A percentile compares a stretch with the other conserved stretches of the same genome.
These are phyloP conservation scores for Epichloe glyceriae DNA, from an alignment of 2,329 filamentous ascomycete species.

Conservation along the genomic window DNA sequence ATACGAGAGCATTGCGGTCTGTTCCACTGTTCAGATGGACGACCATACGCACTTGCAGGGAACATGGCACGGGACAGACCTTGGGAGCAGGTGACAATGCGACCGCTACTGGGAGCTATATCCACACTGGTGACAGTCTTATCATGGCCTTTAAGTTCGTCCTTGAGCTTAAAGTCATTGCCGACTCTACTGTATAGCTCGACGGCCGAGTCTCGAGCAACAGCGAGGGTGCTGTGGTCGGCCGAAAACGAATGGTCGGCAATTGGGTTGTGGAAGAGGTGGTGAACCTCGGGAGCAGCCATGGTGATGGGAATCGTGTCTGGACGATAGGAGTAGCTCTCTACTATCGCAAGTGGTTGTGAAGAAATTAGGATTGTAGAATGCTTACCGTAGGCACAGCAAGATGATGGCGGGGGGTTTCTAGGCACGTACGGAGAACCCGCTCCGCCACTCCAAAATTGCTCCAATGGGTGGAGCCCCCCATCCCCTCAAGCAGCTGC, in stretches of 20 bases:
- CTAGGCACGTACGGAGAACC: background rate
- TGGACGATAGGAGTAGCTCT: constrained; percentile 57
- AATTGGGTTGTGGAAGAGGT: constrained; percentile 93
- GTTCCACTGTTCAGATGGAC: background rate
- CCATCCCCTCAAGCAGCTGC: background rate
- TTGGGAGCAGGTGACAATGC: constrained; percentile 96
- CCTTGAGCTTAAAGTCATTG: constrained; percentile 67
- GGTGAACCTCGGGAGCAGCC: constrained; percentile 81
- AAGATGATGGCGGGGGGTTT: constrained; percentile 7
- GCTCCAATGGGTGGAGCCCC: background rate
- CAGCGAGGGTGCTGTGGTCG: constrained; percentile 76
- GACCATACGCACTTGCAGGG: too few species aligned
- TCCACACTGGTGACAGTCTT: constrained; percentile 95
- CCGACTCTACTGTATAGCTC: constrained; percentile 73
- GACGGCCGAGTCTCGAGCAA: constrained; percentile 79
- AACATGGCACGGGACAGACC: constrained; percentile 34
- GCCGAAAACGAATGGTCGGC: constrained; percentile 97
- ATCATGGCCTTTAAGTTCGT: constrained; percentile 92
- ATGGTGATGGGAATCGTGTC: constrained; percentile 35
- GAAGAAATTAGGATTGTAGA: background rate
- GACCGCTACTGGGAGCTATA: constrained; percentile 78
- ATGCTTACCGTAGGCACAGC: background rate
- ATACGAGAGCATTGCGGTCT: constrained; percentile 97
- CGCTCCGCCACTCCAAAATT: background rate
- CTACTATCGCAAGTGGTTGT: constrained; percentile 59